Conservation (phyloP, 257 asterid species). For the Solanum rostratum region DNA sequence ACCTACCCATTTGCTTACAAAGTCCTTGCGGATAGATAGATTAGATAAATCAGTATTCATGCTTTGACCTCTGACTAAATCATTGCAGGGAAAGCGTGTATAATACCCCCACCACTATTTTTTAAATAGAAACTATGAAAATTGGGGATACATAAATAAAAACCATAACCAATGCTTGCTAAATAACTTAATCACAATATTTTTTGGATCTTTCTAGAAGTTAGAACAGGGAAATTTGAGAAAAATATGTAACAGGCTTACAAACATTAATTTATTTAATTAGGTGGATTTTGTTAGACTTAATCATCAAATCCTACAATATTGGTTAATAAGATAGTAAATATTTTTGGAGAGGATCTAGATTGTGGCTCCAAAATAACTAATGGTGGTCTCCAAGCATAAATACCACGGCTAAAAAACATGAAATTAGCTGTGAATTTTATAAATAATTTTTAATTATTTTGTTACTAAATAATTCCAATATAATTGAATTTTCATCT, state of each 20-base stretch:
- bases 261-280: neutral
- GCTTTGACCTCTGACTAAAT: constrained; percentile 20
- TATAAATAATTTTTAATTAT: neutral
- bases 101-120: neutral
- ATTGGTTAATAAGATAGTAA: neutral
- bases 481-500: neutral
- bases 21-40: constrained; percentile 1
- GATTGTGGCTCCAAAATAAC: neutral
- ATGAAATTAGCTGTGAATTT: no score
- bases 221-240: neutral
- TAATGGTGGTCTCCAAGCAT: neutral
- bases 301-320: neutral
- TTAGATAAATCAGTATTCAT: neutral
- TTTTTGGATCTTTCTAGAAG: neutral
- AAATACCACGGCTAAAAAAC: no score
- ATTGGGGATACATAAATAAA: neutral
- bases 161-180: neutral
- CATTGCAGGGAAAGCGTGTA: constrained; percentile 14
- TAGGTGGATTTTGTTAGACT: neutral
- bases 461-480: neutral
- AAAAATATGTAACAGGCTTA: neutral
- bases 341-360: neutral
- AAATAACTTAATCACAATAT: neutral
- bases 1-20: constrained; percentile 22
- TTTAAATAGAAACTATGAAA: neutral